These are phyloP conservation scores for Fusarium sp. DNA, from an alignment of 2,329 filamentous ascomycete genomes.

Conservation along the genomic window DNA sequence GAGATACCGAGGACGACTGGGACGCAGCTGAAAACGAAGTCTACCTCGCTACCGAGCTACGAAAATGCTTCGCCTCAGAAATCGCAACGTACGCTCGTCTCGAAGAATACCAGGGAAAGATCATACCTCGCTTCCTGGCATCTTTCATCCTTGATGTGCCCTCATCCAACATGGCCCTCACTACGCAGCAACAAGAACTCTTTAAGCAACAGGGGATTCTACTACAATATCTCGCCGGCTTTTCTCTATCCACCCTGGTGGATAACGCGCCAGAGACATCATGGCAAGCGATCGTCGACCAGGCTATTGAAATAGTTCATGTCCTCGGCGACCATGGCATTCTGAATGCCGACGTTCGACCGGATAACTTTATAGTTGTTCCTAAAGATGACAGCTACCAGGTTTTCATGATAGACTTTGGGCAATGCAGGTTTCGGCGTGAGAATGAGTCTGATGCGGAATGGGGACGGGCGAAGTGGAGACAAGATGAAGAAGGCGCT, in stretches of 20 bases:
- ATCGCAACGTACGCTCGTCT: constrained; percentile 30
- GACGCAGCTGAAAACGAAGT: constrained; percentile 29
- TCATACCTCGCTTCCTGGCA: constrained; percentile 32
- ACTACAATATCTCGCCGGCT: constrained; percentile 34
- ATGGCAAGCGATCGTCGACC: constrained; percentile 37
- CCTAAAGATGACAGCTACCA: background rate
- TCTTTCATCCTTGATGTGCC: constrained; percentile 10
- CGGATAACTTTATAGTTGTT: constrained; percentile 38
- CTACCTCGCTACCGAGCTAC: constrained; percentile 15
- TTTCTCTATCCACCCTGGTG: constrained; percentile 11
- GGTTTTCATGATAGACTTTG: constrained; percentile 45
- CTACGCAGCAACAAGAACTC: no score
- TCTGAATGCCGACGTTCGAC: constrained; percentile 38
- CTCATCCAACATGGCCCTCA: background rate
- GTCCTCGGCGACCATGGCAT: constrained; percentile 38
- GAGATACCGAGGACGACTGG: constrained; percentile 29
- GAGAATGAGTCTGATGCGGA: constrained; percentile 34
- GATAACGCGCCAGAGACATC: constrained; percentile 1
- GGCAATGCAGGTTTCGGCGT: constrained; percentile 25
- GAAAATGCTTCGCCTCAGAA: constrained; percentile 23
- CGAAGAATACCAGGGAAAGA: constrained; percentile 24
- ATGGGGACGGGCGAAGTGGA: constrained; percentile 34
- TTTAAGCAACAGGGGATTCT: no score
- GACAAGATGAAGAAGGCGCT: constrained; percentile 37
- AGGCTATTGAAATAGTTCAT: constrained; percentile 28